A percentile compares a stretch with the other conserved stretches of the same genome.
Evolutionary conservation across 108 stramenopile species (phyloP).

Genomic region (Seminavis robusta): DNA sequence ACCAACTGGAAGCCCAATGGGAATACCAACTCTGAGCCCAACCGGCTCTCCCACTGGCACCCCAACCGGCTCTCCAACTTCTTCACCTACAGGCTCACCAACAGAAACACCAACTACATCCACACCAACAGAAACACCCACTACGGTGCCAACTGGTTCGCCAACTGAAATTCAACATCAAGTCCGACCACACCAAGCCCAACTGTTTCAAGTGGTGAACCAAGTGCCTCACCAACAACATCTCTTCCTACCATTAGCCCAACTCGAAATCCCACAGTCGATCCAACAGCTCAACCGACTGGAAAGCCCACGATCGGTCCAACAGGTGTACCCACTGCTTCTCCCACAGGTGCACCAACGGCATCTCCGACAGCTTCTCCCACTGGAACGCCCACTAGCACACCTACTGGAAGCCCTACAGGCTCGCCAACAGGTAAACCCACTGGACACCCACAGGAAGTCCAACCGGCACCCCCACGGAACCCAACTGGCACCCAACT

Average conservation of each 20-base stretch:
- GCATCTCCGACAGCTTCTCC: neutral
- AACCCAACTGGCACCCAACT: neutral
- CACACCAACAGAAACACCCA: neutral
- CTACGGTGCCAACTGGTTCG: neutral
- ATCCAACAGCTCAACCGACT: neutral
- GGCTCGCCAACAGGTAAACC: neutral
- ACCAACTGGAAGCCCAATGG: neutral
- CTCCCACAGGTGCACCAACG: neutral
- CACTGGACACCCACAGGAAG: neutral
- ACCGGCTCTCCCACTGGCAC: conserved; percentile 2
- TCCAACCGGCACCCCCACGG: neutral
- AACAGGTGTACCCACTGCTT: neutral
- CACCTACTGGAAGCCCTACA: neutral
- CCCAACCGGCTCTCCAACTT: neutral
- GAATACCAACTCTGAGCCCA: neutral
- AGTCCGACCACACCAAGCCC: neutral
- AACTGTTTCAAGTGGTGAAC: neutral
- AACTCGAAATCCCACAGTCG: neutral
- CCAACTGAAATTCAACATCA: neutral
- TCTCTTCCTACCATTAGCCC: neutral
- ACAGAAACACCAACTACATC: neutral
- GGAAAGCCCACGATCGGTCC: neutral
- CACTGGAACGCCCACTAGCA: neutral
- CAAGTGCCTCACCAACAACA: neutral
- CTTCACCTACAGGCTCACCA: neutral